Percentiles rank a stretch among this genome's conserved stretches.
Conservation (phyloP, 2,329 filamentous ascomycete species). For the Cladosporium halotolerans region DNA sequence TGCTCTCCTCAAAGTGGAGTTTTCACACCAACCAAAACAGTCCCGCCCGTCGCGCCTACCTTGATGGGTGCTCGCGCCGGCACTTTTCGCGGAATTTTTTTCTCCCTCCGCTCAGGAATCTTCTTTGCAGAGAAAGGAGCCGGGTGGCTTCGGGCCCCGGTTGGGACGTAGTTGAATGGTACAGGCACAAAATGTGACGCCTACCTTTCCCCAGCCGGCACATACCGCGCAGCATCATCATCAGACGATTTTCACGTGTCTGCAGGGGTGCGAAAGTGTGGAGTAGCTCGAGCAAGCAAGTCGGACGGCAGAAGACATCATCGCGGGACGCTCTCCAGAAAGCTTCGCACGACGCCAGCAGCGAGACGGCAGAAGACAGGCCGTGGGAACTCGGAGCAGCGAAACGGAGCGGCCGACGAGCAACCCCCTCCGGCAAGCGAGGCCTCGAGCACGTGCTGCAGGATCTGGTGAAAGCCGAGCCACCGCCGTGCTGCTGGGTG, state of each 20-base stretch:
- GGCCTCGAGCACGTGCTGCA: conserved; percentile 3
- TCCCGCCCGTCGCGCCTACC: neutral
- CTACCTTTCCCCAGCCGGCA: neutral
- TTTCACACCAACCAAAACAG: conserved; percentile 2
- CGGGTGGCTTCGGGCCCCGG: neutral
- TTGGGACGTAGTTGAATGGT: no score
- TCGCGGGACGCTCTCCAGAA: neutral
- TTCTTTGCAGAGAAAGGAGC: conserved; percentile 10
- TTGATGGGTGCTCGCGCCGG: neutral
- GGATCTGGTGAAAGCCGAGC: conserved; percentile 2
- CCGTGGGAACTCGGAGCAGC: neutral
- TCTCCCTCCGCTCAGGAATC: neutral
- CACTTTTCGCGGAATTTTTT: neutral
- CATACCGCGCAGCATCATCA: no score
- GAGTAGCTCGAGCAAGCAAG: neutral
- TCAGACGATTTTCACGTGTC: neutral
- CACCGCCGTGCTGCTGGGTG: neutral
- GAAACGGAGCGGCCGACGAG: conserved; percentile 5
- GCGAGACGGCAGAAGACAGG: no score
- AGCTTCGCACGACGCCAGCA: neutral
- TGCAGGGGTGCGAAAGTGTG: conserved; percentile 1
- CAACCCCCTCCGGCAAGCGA: neutral
- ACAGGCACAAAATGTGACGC: neutral
- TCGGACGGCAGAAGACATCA: neutral
- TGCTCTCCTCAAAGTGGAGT: neutral